Evolutionary conservation across 192 early-diverging fungal genomes (phyloP).

Genomic region (Phlyctochytrium bullatum): DNA sequence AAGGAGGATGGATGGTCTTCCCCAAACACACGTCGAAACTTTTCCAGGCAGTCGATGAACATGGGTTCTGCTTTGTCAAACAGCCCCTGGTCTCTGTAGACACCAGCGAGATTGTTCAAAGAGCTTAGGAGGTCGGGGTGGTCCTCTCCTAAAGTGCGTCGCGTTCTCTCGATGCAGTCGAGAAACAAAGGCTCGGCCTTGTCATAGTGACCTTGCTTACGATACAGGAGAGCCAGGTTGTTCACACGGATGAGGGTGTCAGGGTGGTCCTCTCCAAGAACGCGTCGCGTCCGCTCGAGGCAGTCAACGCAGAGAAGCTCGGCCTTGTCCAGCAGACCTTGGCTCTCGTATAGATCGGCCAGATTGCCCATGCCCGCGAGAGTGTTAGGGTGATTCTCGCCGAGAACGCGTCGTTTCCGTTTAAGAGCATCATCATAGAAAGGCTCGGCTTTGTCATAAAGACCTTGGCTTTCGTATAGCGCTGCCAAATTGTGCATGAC

Average conservation of each 20-base stretch:
- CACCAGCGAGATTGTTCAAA: background rate
- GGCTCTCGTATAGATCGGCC: slow-evolving; percentile 5
- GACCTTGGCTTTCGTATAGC: slow-evolving; percentile 21
- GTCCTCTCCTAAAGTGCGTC: background rate
- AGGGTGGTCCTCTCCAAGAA: background rate
- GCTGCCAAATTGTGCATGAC: slow-evolving; percentile 16
- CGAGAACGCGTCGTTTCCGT: background rate
- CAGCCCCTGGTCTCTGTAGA: background rate
- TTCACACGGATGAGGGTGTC: background rate
- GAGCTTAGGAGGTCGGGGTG: background rate
- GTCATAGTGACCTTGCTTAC: background rate
- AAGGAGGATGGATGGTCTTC: no score
- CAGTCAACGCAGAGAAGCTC: slow-evolving; percentile 21
- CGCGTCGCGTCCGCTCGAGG: slow-evolving; percentile 12
- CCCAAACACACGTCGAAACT: background rate
- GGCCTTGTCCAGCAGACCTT: slow-evolving; percentile 7
- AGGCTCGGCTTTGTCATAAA: slow-evolving; percentile 18
- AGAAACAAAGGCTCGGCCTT: background rate
- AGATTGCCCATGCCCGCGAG: slow-evolving; percentile 2
- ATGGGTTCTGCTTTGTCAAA: background rate
- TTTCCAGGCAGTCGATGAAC: background rate
- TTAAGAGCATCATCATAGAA: slow-evolving; percentile 21
- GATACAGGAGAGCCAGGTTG: background rate
- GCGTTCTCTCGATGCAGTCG: background rate
- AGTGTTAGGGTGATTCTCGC: slow-evolving; percentile 17